Base-by-base conservation (phyloP, 2,329 filamentous ascomycete species). In the Helotiales sp. region DNA sequence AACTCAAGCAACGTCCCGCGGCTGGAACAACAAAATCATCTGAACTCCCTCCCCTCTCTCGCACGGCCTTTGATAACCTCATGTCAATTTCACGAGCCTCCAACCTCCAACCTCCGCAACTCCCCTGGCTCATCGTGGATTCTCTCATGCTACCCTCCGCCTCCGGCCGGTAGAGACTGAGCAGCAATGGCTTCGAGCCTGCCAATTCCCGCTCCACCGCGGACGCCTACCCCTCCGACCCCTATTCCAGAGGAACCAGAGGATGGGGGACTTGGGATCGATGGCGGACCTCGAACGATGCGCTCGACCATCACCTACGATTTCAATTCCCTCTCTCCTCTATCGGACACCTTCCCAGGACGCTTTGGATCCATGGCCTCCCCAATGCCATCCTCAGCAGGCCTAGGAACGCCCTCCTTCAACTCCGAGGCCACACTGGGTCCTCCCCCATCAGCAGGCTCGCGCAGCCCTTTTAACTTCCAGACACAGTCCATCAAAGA, bases 381-480 rank as follows among this genome's bases (percentile, higher is more conserved):
- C 67, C 68, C 79, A 69, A 68, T 77, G 65, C 62, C 69, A 17
- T 73, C 75, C 15, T 72, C 75, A 50, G 68, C 71, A 28, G 66
- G 68, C 49, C 49, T 69, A 57, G 28, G 61, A 58, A 71, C 64
- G 24, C 65, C 70, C 22, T 57, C 59, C 13, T 64, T 68, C 22
- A 26, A 15, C 37, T 71, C 63, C 54, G 76, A 77, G 50, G 71
- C 77, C n/a, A 75, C 77, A 11, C 79, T 79, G 45, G 70, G 64
- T 34, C 61, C 69, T 24, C 70, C 69, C 40, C 74, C 71, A 24
- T 71, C 79, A 30, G 68, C 77, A 17, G 78, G 78, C 20, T 22
- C 63, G 17, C 82, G 81, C 65, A 92, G 89, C 71, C 95, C 95
- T 0, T 98, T 99, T 87, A 98, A 98, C 81, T 98, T 98, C 80